These are phyloP conservation scores for Pilaira anomala DNA, from an alignment of 192 early-diverging fungal species.

Conservation along the genomic window DNA sequence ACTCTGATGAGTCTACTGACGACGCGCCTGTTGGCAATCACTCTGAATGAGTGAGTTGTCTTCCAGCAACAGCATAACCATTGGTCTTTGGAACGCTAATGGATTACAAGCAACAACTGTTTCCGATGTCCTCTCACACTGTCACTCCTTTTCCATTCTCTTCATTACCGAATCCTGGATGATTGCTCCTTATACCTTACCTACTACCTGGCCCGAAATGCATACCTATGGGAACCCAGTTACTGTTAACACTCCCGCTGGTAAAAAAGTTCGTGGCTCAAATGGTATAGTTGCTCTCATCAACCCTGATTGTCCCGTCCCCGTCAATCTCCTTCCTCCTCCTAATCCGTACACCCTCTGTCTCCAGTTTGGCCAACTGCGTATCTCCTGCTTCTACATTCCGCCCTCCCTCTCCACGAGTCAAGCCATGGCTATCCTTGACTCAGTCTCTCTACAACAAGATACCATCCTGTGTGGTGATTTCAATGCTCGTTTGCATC, in stretches of 20 bases:
- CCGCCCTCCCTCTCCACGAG: not conserved
- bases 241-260: not conserved
- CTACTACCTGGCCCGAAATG: slow-evolving; percentile 17
- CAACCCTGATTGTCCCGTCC: slow-evolving; percentile 6
- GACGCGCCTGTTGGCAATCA: too few species aligned
- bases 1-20: too few species aligned
- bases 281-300: slow-evolving; percentile 18
- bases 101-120: not conserved
- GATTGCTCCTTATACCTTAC: slow-evolving; percentile 14
- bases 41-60: too few species aligned
- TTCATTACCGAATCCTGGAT: slow-evolving; percentile 33
- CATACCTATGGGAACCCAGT: slow-evolving; percentile 13
- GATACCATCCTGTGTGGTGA: slow-evolving; percentile 26
- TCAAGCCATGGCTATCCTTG: not conserved
- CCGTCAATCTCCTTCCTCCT: not conserved
- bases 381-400: not conserved
- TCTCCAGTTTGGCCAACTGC: too few species aligned
- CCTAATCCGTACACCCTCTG: not conserved
- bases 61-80: too few species aligned
- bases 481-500: slow-evolving; percentile 10
- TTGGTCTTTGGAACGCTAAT: not conserved
- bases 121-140: slow-evolving; percentile 19
- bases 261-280: not conserved
- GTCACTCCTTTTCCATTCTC: slow-evolving; percentile 10
- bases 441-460: slow-evolving; percentile 2